Percentiles rank a stretch among this genome's conserved stretches.
Evolutionary conservation across 176 grass and related monocot genomes (phyloP).

Genomic region (Tuctoria greenei): DNA sequence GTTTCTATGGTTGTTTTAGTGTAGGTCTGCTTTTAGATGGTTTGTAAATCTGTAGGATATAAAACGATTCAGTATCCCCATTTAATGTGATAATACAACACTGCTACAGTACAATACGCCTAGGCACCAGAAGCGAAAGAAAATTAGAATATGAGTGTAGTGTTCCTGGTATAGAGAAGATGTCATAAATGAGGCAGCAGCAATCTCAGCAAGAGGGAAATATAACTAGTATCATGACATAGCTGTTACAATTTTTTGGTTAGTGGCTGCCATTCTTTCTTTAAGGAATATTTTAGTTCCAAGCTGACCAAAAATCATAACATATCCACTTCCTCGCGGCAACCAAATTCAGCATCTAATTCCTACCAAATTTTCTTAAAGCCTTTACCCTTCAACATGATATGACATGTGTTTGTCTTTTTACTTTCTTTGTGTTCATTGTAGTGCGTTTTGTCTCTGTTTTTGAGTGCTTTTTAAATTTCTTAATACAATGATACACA

Average conservation of each 20-base stretch:
- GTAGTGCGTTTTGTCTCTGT: neutral
- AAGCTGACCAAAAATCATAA: neutral
- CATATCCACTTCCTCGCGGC: neutral
- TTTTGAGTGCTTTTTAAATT: neutral
- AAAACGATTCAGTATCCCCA: no score
- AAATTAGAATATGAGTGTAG: neutral
- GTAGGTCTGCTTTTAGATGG: no score
- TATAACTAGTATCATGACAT: neutral
- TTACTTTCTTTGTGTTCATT: neutral
- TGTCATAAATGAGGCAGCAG: neutral
- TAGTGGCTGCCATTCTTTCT: neutral
- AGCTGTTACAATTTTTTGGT: neutral
- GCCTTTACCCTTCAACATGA: neutral
- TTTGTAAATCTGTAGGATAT: no score
- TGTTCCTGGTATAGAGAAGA: constrained; percentile 6
- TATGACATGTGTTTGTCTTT: no score
- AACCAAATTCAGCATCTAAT: constrained; percentile 10
- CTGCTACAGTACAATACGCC: no score
- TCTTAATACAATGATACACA: neutral
- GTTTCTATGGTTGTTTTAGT: no score
- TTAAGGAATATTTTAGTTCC: neutral
- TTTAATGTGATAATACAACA: no score
- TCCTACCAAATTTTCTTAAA: neutral
- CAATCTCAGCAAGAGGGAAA: constrained; percentile 9
- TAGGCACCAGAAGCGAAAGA: neutral